Base-by-base conservation (phyloP, 495 filamentous ascomycete species). In the Pseudevernia furfuracea region DNA sequence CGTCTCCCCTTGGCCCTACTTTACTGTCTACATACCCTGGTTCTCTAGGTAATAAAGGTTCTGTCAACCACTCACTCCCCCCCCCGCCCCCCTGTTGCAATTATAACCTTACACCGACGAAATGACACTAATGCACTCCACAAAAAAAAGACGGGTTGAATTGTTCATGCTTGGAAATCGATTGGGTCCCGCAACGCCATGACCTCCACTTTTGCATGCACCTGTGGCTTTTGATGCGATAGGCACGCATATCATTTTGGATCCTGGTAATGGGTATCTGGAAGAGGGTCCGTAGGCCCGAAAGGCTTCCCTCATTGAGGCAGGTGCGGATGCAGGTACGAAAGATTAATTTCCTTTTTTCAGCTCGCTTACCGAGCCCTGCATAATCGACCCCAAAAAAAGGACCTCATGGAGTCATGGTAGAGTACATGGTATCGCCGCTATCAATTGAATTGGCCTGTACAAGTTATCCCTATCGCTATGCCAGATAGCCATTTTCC, bases 361-460 rank as follows among this genome's bases (percentile, higher is more conserved):
- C 52, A 55, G 52, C 52, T 55, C 52, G 52, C 52, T 55, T 55
- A 55, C 28, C 52, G 52, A 55, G 7, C 19, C 52, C 52, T 55
- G 52, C 52, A 34, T 55, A 1, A 25, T 48, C 21, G 44, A 11
- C 44, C 3, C 2, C 12, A 49, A 25, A 49, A 23, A 52, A 52
- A 15, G 10, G 10, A 7, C 32, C 28, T 32, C 49, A 4, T 53
- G 30, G 52, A 1, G 0, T 4, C 0, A 3, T 19, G 17, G 49
- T 49, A 49, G 19, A 12, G 46, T 53, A 53, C 49, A 32, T 55
- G 52, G 52, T 55, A 55, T 55, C 52, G 30, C 30, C 52, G 52
- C 30, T 55, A 3, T 34, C 52, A 34, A 21, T 34, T 2, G 12
- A 21, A 2, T 21, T 21, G 0, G 3, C 21, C 6, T 55, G 30